Conservation (phyloP, 768 basidiomycete species). For the Amanita exitialis region DNA sequence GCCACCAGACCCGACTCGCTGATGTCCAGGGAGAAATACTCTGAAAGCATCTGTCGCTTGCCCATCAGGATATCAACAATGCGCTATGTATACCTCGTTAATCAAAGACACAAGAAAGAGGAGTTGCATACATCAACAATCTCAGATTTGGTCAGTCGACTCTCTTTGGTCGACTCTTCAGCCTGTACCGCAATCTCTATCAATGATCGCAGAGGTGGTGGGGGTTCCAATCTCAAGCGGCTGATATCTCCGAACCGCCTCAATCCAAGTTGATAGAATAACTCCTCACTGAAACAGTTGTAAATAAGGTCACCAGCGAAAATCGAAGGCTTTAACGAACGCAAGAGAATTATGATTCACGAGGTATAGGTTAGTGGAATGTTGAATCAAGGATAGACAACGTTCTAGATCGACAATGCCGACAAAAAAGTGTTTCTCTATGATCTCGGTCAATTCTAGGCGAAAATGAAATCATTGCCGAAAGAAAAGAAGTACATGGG, state of each 20-base stretch:
- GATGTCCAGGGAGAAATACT: slow-evolving; percentile 83
- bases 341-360: slow-evolving; percentile 78
- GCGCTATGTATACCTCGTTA: slow-evolving; percentile 28
- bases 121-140: slow-evolving; percentile 55
- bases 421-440: slow-evolving; percentile 85
- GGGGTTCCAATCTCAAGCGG: slow-evolving; percentile 71
- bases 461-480: neutral
- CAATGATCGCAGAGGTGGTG: slow-evolving; percentile 62
- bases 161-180: slow-evolving; percentile 47
- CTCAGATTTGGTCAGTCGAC: slow-evolving; percentile 44
- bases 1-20: slow-evolving; percentile 57
- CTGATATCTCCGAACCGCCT: slow-evolving; percentile 84
- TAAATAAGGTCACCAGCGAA: neutral
- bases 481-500: neutral
- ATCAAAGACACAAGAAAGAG: neutral
- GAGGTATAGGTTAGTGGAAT: slow-evolving; percentile 81
- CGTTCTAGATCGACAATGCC: slow-evolving; percentile 75
- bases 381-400: slow-evolving; percentile 76
- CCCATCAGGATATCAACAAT: slow-evolving; percentile 52
- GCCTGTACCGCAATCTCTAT: slow-evolving; percentile 71
- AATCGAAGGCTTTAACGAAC: slow-evolving; percentile 34
- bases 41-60: slow-evolving; percentile 75
- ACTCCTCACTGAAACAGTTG: slow-evolving; percentile 56
- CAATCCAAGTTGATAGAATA: slow-evolving; percentile 90
- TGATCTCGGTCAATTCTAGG: slow-evolving; percentile 71